Base-by-base conservation (phyloP, 805 yeast species). In the Yamadazyma nakazawae region DNA sequence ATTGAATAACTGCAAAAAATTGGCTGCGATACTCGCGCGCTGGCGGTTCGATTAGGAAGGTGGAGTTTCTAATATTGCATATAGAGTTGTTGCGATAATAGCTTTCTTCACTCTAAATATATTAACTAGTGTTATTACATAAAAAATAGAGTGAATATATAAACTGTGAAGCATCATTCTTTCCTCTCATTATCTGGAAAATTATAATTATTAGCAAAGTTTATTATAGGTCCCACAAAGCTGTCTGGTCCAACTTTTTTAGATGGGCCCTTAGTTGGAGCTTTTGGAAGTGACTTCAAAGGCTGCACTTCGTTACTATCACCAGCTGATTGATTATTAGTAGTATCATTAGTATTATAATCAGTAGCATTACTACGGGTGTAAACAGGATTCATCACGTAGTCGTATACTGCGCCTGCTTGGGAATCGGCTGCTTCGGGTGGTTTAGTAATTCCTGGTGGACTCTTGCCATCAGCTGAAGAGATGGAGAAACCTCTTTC, bases 1-100 rank as follows among this genome's bases (percentile, higher is more conserved):
- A 19, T 30, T 41, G 7, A 21, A 28, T 28, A 42, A 42, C 45
- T 42, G 45, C 45, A 42, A 42, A 42, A 41, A 43, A 37, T 35
- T 36, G 39, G 40, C 40, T 42, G 45, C 45, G 40, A 42, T 24
- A 31, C 24, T 11, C 24, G 37, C 37, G 39, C 32, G 4, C 32
- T 11, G 32, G 12, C 9, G 11, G 5, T 28, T 28, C 32, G 9
- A 28, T 28, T 28, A 28, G 32, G 32, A 28, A 28, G 9, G 32
- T 10, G 32, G 32, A 28, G 32, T 28, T 28, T 11, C n/a, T 28
- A 28, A 13, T 13, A 13, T 28, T 28, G 32, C 32, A 28, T 28
- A 13, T 28, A 28, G 32, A 28, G 10, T 28, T 28, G n/a, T 5
- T 28, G 32, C 32, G 32, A 28, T 28, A 13, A 28, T 12, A 28